These are phyloP conservation scores for Hyphopichia burtonii DNA, from an alignment of 1,139 yeast genomes.

Conservation along the genomic window DNA sequence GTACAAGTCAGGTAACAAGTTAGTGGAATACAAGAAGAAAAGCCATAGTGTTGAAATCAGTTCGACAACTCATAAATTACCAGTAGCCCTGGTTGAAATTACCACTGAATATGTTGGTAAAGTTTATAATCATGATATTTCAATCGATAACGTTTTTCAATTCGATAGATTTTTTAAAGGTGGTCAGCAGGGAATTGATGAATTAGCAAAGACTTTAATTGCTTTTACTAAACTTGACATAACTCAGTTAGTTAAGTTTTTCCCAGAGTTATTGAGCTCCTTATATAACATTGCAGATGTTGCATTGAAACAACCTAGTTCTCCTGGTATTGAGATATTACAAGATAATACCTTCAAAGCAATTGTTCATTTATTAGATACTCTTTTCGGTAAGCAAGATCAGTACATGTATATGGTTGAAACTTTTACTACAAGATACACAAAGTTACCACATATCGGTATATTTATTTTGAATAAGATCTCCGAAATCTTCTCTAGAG, in stretches of 20 bases:
- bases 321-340: constrained; percentile 33
- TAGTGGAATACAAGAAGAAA: constrained; percentile 42
- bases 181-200: constrained; percentile 46
- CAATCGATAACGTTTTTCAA: constrained; percentile 57
- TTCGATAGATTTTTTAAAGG: constrained; percentile 50
- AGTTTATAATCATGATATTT: constrained; percentile 57
- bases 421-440: constrained; percentile 35
- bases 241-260: constrained; percentile 49
- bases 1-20: constrained; percentile 40
- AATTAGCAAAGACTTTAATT: constrained; percentile 40
- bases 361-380: constrained; percentile 58
- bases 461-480: constrained; percentile 46
- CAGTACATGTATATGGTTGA: constrained; percentile 59
- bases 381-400: constrained; percentile 65
- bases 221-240: constrained; percentile 46
- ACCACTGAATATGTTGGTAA: constrained; percentile 72
- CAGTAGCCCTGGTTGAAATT: constrained; percentile 56
- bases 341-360: constrained; percentile 50
- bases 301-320: constrained; percentile 20
- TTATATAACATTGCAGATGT: constrained; percentile 41
- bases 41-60: constrained; percentile 35
- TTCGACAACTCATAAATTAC: constrained; percentile 31
- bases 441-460: constrained; percentile 51
- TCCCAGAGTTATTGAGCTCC: constrained; percentile 49
- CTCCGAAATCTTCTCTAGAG: constrained; percentile 47